These are phyloP conservation scores for Lichenothelia convexa DNA, from an alignment of 495 filamentous ascomycete genomes.

Conservation along the genomic window DNA sequence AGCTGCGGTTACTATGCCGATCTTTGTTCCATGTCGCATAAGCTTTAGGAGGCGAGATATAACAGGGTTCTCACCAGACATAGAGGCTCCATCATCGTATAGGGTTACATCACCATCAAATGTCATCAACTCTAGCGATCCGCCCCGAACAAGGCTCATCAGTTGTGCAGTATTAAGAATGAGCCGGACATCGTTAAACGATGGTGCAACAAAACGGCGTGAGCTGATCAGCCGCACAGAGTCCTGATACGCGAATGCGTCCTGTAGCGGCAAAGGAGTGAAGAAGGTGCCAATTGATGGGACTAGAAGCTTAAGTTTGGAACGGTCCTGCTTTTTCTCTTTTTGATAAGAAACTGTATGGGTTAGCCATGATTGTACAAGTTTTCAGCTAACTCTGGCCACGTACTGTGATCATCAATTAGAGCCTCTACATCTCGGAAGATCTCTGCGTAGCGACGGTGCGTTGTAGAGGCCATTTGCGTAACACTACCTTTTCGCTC, in stretches of 20 bases:
- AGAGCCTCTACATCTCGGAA: slow-evolving; percentile 83
- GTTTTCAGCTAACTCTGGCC: background rate
- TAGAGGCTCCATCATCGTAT: slow-evolving; percentile 77
- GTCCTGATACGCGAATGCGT: slow-evolving; percentile 87
- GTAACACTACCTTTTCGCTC: slow-evolving; percentile 38
- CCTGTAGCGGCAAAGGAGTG: slow-evolving; percentile 64
- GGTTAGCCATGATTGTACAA: background rate
- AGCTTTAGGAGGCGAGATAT: slow-evolving; percentile 60
- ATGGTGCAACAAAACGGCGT: slow-evolving; percentile 85
- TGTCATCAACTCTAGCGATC: slow-evolving; percentile 64
- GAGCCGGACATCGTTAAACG: slow-evolving; percentile 90
- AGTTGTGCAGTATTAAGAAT: slow-evolving; percentile 90
- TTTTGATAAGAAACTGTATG: slow-evolving; percentile 46
- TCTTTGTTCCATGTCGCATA: slow-evolving; percentile 40
- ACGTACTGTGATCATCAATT: slow-evolving; percentile 77
- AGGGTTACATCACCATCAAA: slow-evolving; percentile 97
- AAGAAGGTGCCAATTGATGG: slow-evolving; percentile 83
- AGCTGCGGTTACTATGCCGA: slow-evolving; percentile 93
- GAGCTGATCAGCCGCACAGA: slow-evolving; percentile 66
- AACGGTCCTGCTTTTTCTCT: slow-evolving; percentile 41
- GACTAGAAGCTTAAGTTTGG: slow-evolving; percentile 84
- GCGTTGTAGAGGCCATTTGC: slow-evolving; percentile 44
- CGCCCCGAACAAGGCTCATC: slow-evolving; percentile 54
- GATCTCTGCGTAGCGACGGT: slow-evolving; percentile 83
- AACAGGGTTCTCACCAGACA: slow-evolving; percentile 55